Evolutionary conservation across 139 green algal species (phyloP).

Genomic region (Pedinophyceae sp.): DNA sequence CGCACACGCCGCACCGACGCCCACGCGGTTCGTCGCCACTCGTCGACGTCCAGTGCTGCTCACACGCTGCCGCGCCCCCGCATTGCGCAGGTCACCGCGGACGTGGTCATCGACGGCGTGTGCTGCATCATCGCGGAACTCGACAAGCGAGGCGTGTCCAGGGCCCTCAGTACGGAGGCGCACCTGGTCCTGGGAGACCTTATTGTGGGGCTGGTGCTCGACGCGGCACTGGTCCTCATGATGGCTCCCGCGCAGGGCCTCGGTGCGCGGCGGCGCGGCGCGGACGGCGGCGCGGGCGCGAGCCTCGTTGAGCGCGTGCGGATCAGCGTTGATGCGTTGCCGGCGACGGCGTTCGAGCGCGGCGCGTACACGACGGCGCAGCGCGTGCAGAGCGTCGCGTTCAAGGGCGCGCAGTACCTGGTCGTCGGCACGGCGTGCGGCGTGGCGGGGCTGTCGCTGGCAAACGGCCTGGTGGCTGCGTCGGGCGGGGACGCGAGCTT

Average conservation of each 20-base stretch:
- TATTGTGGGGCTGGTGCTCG: constrained; percentile 71
- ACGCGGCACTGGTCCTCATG: constrained; percentile 83
- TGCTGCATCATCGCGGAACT: constrained; percentile 90
- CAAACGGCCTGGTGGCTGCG: constrained; percentile 82
- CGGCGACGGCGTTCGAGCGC: too few relatives aligned
- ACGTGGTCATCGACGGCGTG: constrained; percentile 14
- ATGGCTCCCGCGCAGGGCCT: constrained; percentile 59
- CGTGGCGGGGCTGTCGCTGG: constrained; percentile 73
- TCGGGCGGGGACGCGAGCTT: too few relatives aligned
- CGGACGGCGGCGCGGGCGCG: too few relatives aligned
- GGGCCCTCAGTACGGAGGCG: constrained; percentile 90
- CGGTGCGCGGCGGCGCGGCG: constrained; percentile 35
- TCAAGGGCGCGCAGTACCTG: constrained; percentile 78
- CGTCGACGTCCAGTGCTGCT: too few relatives aligned
- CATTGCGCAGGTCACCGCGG: too few relatives aligned
- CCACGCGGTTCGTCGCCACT: too few relatives aligned
- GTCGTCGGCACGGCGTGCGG: constrained; percentile 73
- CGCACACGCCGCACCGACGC: too few relatives aligned
- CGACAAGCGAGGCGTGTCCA: constrained; percentile 84
- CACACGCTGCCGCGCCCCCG: too few relatives aligned
- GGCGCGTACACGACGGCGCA: constrained; percentile 37
- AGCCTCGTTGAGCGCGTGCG: too few relatives aligned
- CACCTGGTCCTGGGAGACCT: constrained; percentile 92
- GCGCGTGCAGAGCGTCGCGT: constrained; percentile 38
- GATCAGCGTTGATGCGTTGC: too few relatives aligned